Conservation (phyloP, 495 filamentous ascomycete species). For the Neurospora tetraspora region DNA sequence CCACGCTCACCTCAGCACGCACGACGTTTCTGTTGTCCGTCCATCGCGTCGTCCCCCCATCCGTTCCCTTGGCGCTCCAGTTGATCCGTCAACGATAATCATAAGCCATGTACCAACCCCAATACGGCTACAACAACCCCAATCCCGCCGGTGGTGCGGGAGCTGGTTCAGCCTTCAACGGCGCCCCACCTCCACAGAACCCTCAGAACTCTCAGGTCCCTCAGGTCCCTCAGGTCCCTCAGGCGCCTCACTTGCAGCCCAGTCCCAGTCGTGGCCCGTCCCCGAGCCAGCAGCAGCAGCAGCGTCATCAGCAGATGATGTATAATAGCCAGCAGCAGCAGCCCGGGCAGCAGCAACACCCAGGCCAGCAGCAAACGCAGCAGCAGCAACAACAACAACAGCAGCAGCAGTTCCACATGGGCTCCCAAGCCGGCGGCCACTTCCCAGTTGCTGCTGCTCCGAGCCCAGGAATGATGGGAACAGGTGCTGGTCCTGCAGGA, state of each 20-base stretch:
- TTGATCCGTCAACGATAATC: slow-evolving; percentile 12
- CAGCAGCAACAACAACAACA: slow-evolving; percentile 13
- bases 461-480: slow-evolving; percentile 37
- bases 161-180: slow-evolving; percentile 36
- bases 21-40: slow-evolving; percentile 18
- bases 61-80: slow-evolving; percentile 9
- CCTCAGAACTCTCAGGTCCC: slow-evolving; percentile 5
- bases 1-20: slow-evolving; percentile 2
- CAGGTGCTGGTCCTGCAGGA: slow-evolving; percentile 35
- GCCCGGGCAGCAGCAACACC: slow-evolving; percentile 16
- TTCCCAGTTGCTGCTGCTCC: slow-evolving; percentile 29
- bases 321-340: slow-evolving; percentile 31
- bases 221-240: neutral
- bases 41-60: slow-evolving; percentile 8
- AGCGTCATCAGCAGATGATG: slow-evolving; percentile 31
- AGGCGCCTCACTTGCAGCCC: slow-evolving; percentile 30
- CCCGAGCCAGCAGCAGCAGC: slow-evolving; percentile 31
- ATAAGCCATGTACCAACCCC: slow-evolving; percentile 38
- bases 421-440: slow-evolving; percentile 23
- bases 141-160: slow-evolving; percentile 21
- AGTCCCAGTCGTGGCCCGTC: slow-evolving; percentile 15
- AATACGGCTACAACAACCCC: slow-evolving; percentile 35
- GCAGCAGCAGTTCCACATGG: slow-evolving; percentile 36
- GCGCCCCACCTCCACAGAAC: slow-evolving; percentile 37
- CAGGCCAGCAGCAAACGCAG: slow-evolving; percentile 15